Evolutionary conservation across 2,329 filamentous ascomycete genomes (phyloP).

Genomic region (Aspergillus sp.): DNA sequence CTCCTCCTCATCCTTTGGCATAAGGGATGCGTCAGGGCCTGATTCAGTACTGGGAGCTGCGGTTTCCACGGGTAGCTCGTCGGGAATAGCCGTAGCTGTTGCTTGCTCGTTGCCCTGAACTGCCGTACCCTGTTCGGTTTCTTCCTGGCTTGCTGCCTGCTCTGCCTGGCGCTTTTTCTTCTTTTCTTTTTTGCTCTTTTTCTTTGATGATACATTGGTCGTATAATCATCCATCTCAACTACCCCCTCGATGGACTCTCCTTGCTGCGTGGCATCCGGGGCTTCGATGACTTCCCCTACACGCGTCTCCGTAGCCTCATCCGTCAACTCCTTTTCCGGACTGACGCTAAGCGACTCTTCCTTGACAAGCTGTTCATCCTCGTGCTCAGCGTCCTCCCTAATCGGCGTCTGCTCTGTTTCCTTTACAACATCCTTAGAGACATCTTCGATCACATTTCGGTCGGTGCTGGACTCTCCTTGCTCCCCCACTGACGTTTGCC

Average conservation of each 20-base stretch:
- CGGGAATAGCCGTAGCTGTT: background rate
- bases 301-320: constrained; percentile 20
- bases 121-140: constrained; percentile 6
- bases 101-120: background rate
- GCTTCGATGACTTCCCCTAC: constrained; percentile 19
- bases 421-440: background rate
- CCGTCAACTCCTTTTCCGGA: background rate
- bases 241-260: constrained; percentile 4
- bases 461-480: background rate
- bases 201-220: constrained; percentile 13
- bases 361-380: background rate
- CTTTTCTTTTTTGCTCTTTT: constrained; percentile 32
- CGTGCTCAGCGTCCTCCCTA: background rate
- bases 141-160: constrained; percentile 3
- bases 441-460: background rate
- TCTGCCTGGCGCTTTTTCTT: constrained; percentile 28
- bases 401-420: background rate
- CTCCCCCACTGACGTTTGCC: background rate
- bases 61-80: background rate
- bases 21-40: background rate
- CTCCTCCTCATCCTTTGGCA: background rate
- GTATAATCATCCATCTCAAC: constrained; percentile 11
- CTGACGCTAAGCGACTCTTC: background rate
- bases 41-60: background rate
- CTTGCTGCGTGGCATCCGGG: constrained; percentile 4